These are phyloP conservation scores for Blastobotrys persicus DNA, from an alignment of 1,139 yeast species.

Conservation along the genomic window DNA sequence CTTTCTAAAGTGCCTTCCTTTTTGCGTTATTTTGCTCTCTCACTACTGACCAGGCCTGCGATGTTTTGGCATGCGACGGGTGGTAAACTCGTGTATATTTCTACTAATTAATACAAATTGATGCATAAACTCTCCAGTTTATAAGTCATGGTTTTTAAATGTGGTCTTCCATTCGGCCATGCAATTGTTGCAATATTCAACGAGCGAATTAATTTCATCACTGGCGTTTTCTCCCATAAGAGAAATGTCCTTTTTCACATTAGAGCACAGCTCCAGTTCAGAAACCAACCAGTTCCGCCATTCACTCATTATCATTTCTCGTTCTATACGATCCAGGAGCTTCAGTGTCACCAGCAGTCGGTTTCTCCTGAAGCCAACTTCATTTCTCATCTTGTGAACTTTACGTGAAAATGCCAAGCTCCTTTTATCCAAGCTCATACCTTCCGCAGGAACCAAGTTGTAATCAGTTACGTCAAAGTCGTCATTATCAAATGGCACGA, in stretches of 20 bases:
- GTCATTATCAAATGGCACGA: constrained; percentile 24
- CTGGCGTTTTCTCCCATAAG: constrained; percentile 10
- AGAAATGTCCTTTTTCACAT: neutral
- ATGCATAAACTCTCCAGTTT: neutral
- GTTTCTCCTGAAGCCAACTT: constrained; percentile 71
- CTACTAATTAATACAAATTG: neutral
- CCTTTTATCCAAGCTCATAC: constrained; percentile 28
- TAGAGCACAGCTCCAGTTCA: constrained; percentile 59
- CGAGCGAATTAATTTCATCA: constrained; percentile 6
- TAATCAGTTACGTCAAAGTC: constrained; percentile 24
- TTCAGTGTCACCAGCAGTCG: constrained; percentile 69
- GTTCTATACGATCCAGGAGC: constrained; percentile 67
- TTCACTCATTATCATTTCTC: constrained; percentile 61
- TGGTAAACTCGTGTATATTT: too few species aligned
- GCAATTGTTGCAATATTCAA: constrained; percentile 24
- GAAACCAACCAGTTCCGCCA: constrained; percentile 73
- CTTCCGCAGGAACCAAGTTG: constrained; percentile 23
- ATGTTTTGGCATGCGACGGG: too few species aligned
- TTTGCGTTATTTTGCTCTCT: too few species aligned
- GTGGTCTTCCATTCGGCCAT: constrained; percentile 15
- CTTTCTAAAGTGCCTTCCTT: too few species aligned
- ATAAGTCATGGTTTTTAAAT: neutral
- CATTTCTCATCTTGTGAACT: constrained; percentile 52
- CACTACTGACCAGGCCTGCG: too few species aligned
- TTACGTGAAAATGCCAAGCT: constrained; percentile 31